Percentiles rank a stretch among this genome's conserved stretches.
Evolutionary conservation across 441 rosid species (phyloP).

Genomic region (Cnidoscolus chayamansa): DNA sequence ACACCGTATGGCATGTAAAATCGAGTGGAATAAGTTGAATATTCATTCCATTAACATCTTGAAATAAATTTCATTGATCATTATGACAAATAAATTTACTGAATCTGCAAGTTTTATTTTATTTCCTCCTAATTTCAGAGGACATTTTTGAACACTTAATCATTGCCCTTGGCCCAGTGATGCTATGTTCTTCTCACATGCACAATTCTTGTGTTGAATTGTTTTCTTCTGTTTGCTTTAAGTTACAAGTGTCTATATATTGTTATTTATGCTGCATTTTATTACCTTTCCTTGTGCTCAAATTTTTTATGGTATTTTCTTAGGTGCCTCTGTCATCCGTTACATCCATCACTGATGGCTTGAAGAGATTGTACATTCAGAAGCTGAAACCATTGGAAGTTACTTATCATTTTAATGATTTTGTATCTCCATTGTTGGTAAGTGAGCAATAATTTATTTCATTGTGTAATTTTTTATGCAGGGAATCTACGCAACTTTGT

Average conservation of each 20-base stretch:
- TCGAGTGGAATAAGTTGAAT: neutral
- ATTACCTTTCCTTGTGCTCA: neutral
- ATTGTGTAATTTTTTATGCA: neutral
- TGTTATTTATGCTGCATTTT: neutral
- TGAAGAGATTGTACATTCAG: conserved; percentile 82
- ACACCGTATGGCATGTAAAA: neutral
- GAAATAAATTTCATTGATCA: neutral
- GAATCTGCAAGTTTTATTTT: neutral
- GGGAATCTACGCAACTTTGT: neutral
- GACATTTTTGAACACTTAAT: neutral
- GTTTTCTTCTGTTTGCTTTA: neutral
- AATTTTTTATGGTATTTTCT: conserved; percentile 26
- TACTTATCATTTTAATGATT: conserved; percentile 80
- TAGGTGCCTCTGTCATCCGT: conserved; percentile 82
- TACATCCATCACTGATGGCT: conserved; percentile 86
- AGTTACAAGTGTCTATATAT: conserved; percentile 5
- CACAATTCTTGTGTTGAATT: too few species aligned
- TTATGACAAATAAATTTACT: neutral
- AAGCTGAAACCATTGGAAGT: conserved; percentile 91
- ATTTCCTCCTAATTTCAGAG: neutral
- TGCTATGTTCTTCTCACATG: neutral
- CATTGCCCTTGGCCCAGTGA: neutral
- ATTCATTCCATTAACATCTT: neutral
- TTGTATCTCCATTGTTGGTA: conserved; percentile 78
- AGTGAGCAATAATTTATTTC: conserved; percentile 31